phyloP scores from a whole-genome alignment of 169 alveolate genomes.

The Plasmodium ovale region DNA sequence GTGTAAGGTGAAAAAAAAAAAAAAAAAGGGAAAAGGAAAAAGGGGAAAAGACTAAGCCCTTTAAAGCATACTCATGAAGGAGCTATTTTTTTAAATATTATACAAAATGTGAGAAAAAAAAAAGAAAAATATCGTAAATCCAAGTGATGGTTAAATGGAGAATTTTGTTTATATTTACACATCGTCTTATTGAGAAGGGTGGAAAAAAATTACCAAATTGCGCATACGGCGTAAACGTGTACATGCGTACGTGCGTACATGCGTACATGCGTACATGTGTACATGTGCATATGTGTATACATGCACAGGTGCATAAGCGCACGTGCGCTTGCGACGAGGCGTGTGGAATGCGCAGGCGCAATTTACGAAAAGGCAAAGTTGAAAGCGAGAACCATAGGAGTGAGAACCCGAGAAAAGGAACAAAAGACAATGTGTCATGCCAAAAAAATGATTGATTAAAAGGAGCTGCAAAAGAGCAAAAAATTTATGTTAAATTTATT shows the following conservation, averaged over 20 bases:
- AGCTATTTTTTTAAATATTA: slow-evolving; percentile 2
- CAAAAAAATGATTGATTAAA: neutral
- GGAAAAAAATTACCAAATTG: neutral
- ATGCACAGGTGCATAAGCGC: neutral
- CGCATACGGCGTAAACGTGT: too few relatives aligned
- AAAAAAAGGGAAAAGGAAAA: neutral
- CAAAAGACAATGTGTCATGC: neutral
- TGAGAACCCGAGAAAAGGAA: neutral
- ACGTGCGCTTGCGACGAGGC: too few relatives aligned
- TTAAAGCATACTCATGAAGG: slow-evolving; percentile 25
- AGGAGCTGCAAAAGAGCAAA: neutral
- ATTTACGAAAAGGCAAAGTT: neutral
- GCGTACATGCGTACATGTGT: neutral
- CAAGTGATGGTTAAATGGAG: neutral
- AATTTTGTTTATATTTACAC: neutral
- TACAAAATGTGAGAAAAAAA: neutral
- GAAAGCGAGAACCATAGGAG: neutral
- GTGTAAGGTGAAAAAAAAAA: neutral
- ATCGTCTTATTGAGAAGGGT: slow-evolving; percentile 1
- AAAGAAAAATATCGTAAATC: neutral
- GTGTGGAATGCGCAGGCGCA: too few relatives aligned
- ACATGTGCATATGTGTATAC: neutral
- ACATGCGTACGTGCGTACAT: neutral
- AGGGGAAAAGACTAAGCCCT: neutral
- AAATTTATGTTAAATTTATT: too few relatives aligned